phyloP scores from a whole-genome alignment of 2,329 filamentous ascomycete genomes.

The Aspergillus jensenii region DNA sequence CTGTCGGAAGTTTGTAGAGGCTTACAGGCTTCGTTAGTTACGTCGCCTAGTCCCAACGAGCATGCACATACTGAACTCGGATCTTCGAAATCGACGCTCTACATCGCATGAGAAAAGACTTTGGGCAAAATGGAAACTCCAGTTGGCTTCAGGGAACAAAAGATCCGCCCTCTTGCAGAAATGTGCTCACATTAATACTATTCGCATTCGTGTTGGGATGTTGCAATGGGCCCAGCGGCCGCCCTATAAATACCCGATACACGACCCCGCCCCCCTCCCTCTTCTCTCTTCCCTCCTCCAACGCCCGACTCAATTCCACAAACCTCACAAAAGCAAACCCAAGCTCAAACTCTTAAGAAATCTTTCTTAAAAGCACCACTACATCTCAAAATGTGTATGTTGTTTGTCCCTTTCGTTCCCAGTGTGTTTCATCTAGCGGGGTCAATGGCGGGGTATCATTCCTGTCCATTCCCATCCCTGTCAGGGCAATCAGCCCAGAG shows the following conservation, averaged over 20 bases:
- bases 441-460: slow-evolving; percentile 9
- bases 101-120: neutral
- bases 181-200: slow-evolving; percentile 22
- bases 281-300: slow-evolving; percentile 5
- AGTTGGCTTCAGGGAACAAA: neutral
- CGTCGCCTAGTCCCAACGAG: neutral
- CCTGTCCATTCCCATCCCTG: neutral
- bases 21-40: neutral
- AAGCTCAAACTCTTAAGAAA: neutral
- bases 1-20: neutral
- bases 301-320: neutral
- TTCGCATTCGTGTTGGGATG: neutral
- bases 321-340: neutral
- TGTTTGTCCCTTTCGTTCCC: neutral
- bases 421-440: neutral
- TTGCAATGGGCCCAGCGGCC: neutral
- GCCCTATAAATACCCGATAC: slow-evolving; percentile 22
- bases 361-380: slow-evolving; percentile 3
- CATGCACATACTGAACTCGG: neutral
- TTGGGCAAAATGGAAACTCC: neutral
- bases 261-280: neutral
- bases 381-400: slow-evolving; percentile 10
- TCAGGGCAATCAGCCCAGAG: neutral
- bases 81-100: neutral
- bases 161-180: slow-evolving; percentile 20